Base-by-base conservation (phyloP, 352 stramenopile genomes). In the Phytophthora podocarpi region DNA sequence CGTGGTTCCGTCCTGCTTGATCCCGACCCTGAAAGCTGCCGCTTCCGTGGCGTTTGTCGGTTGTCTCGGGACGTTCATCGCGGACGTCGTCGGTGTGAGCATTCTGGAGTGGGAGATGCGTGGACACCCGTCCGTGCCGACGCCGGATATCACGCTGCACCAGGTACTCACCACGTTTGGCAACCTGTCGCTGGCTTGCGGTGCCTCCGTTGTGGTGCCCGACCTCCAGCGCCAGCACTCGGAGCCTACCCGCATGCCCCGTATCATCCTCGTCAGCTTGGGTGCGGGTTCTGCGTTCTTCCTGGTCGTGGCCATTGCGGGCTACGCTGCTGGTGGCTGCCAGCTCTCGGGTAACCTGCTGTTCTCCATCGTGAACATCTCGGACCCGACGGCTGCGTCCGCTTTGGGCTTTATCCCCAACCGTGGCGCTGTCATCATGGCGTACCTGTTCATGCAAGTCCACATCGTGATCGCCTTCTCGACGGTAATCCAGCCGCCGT, bases 391-490 rank as follows among this genome's bases (percentile, higher is more conserved):
- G 16, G 35, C 52, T 16, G 28, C 45, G 8, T 55, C 53, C 35
- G 52, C 52, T 10, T 39, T 69, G 20, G 60, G 60, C 28, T 69
- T 69, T 21, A 64, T 39, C 10, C 15, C 60, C 2, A 64, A 64
- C 53, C 60, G 60, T 21, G 60, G 60, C 5, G 60, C 60, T 2
- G 60, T 69, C 1, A 53, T 64, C 1, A 64, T 64, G 53, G 43
- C 60, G 3, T 69, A 64, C n/a, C 28, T 69, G 15, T 69, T 64
- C 53, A 69, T 69, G 60, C 60, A 69, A 20, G 49, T 69, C 28
- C 60, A 69, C 45, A 69, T 69, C 28, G 36, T 55, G 0, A 64
- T 64, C 34, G 60, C 53, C 5, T 64, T 69, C 24, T 58, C 60
- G 18, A 69, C 60, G 27, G 36, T 69, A 0, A 56, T 59, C 43